Conservation (phyloP, 2,329 filamentous ascomycete species). For the Claviceps quebecensis region DNA sequence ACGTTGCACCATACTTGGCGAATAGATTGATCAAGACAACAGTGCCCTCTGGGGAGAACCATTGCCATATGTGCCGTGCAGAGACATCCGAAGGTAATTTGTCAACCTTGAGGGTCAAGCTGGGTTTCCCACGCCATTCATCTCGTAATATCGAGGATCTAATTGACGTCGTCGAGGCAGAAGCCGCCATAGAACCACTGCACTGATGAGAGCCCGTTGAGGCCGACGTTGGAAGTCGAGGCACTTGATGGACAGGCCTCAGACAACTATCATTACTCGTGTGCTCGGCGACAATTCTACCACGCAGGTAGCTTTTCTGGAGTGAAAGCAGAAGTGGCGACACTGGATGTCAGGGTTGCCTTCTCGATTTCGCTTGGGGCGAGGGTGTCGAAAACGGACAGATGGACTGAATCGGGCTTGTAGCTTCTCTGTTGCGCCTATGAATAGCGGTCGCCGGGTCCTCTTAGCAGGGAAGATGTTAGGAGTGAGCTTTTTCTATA, state of each 20-base stretch:
- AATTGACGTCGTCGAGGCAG: not conserved
- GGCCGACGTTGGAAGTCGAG: not conserved
- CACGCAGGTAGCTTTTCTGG: not conserved
- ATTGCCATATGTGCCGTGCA: conserved; percentile 32
- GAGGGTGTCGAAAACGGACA: not conserved
- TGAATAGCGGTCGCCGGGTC: not conserved
- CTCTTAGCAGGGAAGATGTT: not conserved
- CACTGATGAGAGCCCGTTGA: not conserved
- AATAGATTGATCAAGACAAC: conserved; percentile 42
- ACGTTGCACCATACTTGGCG: conserved; percentile 10
- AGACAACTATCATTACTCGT: not conserved
- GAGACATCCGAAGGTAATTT: conserved; percentile 22
- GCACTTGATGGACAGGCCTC: not conserved
- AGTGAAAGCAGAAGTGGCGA: not conserved
- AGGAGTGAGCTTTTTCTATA: not conserved
- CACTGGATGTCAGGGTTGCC: not conserved
- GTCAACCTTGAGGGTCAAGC: conserved; percentile 18
- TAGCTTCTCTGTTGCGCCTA: not conserved
- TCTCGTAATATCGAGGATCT: not conserved
- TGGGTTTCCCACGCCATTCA: conserved; percentile 21
- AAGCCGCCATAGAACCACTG: not conserved
- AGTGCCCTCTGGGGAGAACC: conserved; percentile 37
- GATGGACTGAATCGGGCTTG: not conserved
- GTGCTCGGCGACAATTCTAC: not conserved
- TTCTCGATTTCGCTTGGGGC: not conserved